Evolutionary conservation across 78 protist genomes (phyloP).

Genomic region (Emiliania huxleyi): DNA sequence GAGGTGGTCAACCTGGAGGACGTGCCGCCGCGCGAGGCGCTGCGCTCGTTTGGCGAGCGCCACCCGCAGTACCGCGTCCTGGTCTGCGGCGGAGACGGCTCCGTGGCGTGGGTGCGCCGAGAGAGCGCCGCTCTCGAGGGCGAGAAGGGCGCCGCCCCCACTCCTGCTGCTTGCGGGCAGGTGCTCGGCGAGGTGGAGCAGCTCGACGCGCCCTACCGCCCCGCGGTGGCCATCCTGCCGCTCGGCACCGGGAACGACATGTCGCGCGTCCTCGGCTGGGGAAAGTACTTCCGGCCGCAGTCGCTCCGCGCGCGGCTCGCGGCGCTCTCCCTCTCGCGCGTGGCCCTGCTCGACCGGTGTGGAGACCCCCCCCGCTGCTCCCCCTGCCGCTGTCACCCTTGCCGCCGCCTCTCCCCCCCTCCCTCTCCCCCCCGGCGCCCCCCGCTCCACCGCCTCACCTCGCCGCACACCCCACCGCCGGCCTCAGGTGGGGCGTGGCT

Average conservation of each 20-base stretch:
- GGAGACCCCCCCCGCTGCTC: too few species aligned
- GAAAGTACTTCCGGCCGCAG: background rate
- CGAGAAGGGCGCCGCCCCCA: too few species aligned
- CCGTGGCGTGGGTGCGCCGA: background rate
- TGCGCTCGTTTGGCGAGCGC: background rate
- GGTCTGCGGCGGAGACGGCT: constrained; percentile 15
- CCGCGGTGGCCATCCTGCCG: background rate
- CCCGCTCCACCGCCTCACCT: too few species aligned
- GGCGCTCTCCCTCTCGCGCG: background rate
- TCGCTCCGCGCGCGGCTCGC: background rate
- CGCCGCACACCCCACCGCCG: too few species aligned
- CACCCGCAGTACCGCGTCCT: background rate
- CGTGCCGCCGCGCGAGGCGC: background rate
- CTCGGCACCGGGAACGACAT: constrained; percentile 23
- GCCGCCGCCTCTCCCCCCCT: too few species aligned
- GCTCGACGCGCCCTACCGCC: background rate
- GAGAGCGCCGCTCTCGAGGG: too few species aligned
- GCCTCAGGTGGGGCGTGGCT: too few species aligned
- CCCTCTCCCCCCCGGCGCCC: too few species aligned
- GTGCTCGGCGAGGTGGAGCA: background rate
- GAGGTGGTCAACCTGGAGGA: background rate
- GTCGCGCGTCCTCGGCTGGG: background rate
- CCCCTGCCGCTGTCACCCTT: too few species aligned
- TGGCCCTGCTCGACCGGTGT: background rate
- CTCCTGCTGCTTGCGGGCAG: too few species aligned